Evolutionary conservation across 257 asterid genomes (phyloP).

Genomic region (Pogostemon cablin): DNA sequence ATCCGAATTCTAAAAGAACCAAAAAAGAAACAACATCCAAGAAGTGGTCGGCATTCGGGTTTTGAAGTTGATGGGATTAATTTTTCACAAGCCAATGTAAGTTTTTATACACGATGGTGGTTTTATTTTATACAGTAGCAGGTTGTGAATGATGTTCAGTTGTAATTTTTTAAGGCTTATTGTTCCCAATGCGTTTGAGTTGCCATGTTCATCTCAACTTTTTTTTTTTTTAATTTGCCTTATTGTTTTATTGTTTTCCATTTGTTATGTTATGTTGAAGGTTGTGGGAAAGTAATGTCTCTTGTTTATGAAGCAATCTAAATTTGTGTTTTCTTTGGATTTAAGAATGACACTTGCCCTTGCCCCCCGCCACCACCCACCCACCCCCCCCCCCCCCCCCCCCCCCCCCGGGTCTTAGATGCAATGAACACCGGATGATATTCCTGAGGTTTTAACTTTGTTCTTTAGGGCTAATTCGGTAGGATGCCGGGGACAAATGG

Average conservation of each 20-base stretch:
- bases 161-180: constrained; percentile 52
- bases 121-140: constrained; percentile 48
- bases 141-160: constrained; percentile 59
- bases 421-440: no score
- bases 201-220: constrained; percentile 35
- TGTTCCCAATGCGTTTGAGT: constrained; percentile 43
- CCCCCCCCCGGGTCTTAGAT: no score
- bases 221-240: constrained; percentile 14
- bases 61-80: constrained; percentile 60
- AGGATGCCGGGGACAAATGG: no score
- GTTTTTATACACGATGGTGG: constrained; percentile 32
- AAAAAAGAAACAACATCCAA: constrained; percentile 82
- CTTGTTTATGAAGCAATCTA: constrained; percentile 21
- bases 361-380: no score
- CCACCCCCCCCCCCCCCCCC: no score
- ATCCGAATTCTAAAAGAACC: constrained; percentile 77
- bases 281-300: constrained; percentile 39
- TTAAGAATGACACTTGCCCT: background rate
- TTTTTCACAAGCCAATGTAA: constrained; percentile 18
- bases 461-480: no score
- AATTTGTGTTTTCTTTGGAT: background rate
- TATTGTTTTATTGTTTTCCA: constrained; percentile 34
- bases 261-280: constrained; percentile 42
- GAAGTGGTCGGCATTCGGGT: constrained; percentile 98
- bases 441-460: no score